phyloP scores from a whole-genome alignment of 345 rosid species.

The Microthlaspi erraticum region DNA sequence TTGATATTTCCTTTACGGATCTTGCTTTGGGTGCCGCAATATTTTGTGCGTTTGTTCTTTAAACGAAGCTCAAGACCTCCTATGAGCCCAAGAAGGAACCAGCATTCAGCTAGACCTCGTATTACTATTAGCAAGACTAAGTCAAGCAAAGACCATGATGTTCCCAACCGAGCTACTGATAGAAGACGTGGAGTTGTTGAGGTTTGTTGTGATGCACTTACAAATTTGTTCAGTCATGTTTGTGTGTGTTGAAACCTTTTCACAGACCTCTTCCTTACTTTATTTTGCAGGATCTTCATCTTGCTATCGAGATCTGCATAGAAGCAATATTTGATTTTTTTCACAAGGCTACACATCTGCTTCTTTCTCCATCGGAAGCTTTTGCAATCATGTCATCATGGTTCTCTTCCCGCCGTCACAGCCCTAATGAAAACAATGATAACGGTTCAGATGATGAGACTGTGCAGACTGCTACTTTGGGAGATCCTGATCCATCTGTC shows the following conservation, averaged over 20 bases:
- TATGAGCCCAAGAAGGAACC: slow-evolving; percentile 49
- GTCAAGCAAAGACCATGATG: slow-evolving; percentile 63
- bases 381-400: slow-evolving; percentile 49
- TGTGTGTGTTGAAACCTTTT: neutral
- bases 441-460: slow-evolving; percentile 44
- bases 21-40: slow-evolving; percentile 58
- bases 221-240: slow-evolving; percentile 18
- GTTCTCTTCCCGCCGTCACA: slow-evolving; percentile 53
- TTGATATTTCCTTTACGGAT: slow-evolving; percentile 64
- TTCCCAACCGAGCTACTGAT: slow-evolving; percentile 77
- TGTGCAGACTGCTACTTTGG: slow-evolving; percentile 62
- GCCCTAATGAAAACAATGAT: slow-evolving; percentile 32
- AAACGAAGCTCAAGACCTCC: slow-evolving; percentile 46
- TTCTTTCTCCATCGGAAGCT: slow-evolving; percentile 79
- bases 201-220: slow-evolving; percentile 53
- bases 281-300: slow-evolving; percentile 80
- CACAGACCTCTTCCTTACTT: neutral
- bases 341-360: slow-evolving; percentile 69
- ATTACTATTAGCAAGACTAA: slow-evolving; percentile 52
- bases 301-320: slow-evolving; percentile 83
- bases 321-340: slow-evolving; percentile 81
- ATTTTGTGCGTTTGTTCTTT: slow-evolving; percentile 50
- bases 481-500: slow-evolving; percentile 64
- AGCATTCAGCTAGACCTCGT: slow-evolving; percentile 45
- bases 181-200: slow-evolving; percentile 96